Base-by-base conservation (phyloP, 2,329 filamentous ascomycete species). In the Sporothrix pseudoabietina region DNA sequence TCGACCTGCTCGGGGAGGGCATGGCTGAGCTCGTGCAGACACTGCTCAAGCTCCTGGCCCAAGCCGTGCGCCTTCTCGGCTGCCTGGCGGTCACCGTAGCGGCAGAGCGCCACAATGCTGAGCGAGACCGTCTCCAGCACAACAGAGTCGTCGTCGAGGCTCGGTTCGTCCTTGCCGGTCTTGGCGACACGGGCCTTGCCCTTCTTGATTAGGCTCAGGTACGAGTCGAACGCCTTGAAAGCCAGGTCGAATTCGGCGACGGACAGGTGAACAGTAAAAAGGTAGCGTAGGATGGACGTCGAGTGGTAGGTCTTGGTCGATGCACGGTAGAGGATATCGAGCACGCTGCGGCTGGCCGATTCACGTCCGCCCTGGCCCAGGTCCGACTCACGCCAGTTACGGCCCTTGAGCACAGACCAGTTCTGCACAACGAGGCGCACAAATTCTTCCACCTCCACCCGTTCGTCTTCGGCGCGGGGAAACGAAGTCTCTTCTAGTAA, bases 301-400 rank as follows among this genome's bases (percentile, higher is more conserved):
- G 96, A 99, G 82, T 99, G 96, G 79, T 96, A 99, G 0, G 94
- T 97, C 81, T 96, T 97, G 10, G 92, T 94, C 8, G 95, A 93
- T 30, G 94, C 93, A 54, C 92, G 91, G 81, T 98, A 99, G 7
- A 99, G 86, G 39, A 94, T 92, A 81, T 96, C 94, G 55, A 99
- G 87, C 44, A 97, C 90, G 69, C 90, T 90, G 71, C 91, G 89
- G 75, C 92, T 92, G 22, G 95, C 84, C 30, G 87, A 89, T 78
- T 91, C 89, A 77, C 94, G 92, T 9, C 94, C 94, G 6, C 92
- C 94, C 78, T 91, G 89, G 3, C 93, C 94, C 39, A 98, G 85
- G 76, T 97, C 94, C 71, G 89, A 84, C 76, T 97, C 92, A 57
- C 86, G 87, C 94, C 94, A 98, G 19, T 88, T 88, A 39, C 91